A percentile compares a stretch with the other conserved stretches of the same genome.
phyloP scores from a whole-genome alignment of 768 basidiomycete genomes.

The Infundibulicybe gibba region DNA sequence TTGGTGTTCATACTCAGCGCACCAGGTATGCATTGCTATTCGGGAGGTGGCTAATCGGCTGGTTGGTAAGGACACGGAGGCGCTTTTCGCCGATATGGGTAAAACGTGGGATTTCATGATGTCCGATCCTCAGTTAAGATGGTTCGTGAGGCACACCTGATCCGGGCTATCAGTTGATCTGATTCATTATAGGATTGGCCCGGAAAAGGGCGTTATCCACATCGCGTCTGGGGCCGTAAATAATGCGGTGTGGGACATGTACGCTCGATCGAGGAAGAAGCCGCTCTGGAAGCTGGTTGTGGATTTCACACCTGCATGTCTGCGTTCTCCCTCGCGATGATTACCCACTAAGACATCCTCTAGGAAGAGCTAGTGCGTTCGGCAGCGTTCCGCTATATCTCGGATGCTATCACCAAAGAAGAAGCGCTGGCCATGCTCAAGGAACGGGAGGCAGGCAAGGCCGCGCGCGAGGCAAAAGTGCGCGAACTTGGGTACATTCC shows the following conservation, averaged over 20 bases:
- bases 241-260: slow-evolving; percentile 96
- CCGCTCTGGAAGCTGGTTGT: slow-evolving; percentile 93
- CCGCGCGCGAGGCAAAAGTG: slow-evolving; percentile 74
- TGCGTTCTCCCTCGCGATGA: background rate
- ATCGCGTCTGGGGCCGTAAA: slow-evolving; percentile 86
- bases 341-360: background rate
- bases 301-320: slow-evolving; percentile 73
- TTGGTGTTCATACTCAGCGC: background rate
- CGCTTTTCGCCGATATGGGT: slow-evolving; percentile 88
- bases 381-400: slow-evolving; percentile 84
- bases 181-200: slow-evolving; percentile 63
- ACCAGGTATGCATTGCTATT: slow-evolving; percentile 79
- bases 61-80: slow-evolving; percentile 76
- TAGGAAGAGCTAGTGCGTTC: slow-evolving; percentile 79
- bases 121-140: slow-evolving; percentile 87
- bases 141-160: slow-evolving; percentile 41
- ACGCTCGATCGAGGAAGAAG: slow-evolving; percentile 72
- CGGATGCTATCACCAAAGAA: slow-evolving; percentile 88
- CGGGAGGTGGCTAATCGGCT: slow-evolving; percentile 76
- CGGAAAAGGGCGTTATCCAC: slow-evolving; percentile 94
- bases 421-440: slow-evolving; percentile 85
- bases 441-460: slow-evolving; percentile 72
- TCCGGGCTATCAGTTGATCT: background rate
- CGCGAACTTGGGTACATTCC: slow-evolving; percentile 54
- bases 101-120: slow-evolving; percentile 85